These are phyloP conservation scores for Cyanodermella asteris DNA, from an alignment of 2,329 filamentous ascomycete genomes.

Conservation along the genomic window DNA sequence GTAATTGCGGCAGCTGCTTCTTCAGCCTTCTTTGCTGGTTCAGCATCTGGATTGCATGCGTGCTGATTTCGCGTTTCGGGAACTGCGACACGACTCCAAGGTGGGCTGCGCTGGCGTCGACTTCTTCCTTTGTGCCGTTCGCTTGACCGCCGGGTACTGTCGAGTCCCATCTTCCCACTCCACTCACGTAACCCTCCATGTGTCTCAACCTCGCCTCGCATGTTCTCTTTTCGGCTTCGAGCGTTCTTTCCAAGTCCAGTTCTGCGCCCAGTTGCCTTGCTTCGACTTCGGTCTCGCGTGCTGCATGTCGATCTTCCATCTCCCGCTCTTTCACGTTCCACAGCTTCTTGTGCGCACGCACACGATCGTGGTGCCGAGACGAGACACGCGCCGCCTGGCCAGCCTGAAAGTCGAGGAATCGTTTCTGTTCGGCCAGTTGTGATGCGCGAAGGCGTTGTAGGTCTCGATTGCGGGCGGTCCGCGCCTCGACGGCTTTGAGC, in stretches of 20 bases:
- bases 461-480: constrained; percentile 5
- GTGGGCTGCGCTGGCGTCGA: too few species aligned
- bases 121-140: too few species aligned
- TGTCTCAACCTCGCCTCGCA: constrained; percentile 36
- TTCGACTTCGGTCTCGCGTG: constrained; percentile 33
- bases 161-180: constrained; percentile 19
- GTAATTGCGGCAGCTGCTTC: constrained; percentile 36
- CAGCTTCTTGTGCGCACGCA: constrained; percentile 23
- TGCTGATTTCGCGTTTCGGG: constrained; percentile 33
- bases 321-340: constrained; percentile 28
- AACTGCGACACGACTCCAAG: too few species aligned
- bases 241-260: constrained; percentile 32
- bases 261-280: constrained; percentile 41
- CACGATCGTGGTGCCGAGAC: constrained; percentile 28
- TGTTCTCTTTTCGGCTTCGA: constrained; percentile 34
- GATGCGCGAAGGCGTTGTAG: constrained; percentile 16
- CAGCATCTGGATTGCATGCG: constrained; percentile 35
- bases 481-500: too few species aligned
- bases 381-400: constrained; percentile 29
- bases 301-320: constrained; percentile 33
- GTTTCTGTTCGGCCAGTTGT: constrained; percentile 29
- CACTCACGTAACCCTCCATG: constrained; percentile 44
- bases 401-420: constrained; percentile 29
- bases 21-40: constrained; percentile 39
- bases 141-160: constrained; percentile 10